Evolutionary conservation across 768 basidiomycete species (phyloP), one percentile per base, ranked within the genome.

Genomic region (Podaxis sp.): DNA sequence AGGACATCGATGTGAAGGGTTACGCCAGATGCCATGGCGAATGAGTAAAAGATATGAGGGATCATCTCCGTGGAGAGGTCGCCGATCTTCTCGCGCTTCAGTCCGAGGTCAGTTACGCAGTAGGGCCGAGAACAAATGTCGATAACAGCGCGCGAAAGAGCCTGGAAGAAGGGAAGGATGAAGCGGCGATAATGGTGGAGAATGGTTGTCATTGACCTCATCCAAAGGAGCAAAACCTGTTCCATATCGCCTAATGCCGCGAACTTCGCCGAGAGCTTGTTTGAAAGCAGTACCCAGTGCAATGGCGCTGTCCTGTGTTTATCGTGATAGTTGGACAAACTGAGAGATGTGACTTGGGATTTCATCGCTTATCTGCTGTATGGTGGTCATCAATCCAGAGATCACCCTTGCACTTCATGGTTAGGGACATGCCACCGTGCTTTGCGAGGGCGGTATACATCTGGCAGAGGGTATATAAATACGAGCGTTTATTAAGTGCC

Each of bases 381-480:
- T 99, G 97, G 70, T 98, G 97, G 77, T 99, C 97, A 76, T 99
- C 97, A 63, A 98, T 97, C 85, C 90, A 93, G 7, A 98, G 82
- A 74, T 99, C 97, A 43, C 97, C 97, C 71, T 91, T 87, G 75
- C 95, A 98, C 68, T 90, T 89, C 78, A 99, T 83, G 19, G 83
- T 86, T 65, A 99, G 79, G 0, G 94, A 95, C 87, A 97, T 91
- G 62, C 94, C 94, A 19, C 93, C 85, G 76, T 99, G 97, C 74
- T 98, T 98, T 38, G 97, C 96, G 3, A 99, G 85, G 1, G 97
- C 96, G 66, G 94, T 89, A 73, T 94, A 95, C 97, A 99, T 99
- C 96, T 99, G 63, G 8, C 41, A 63, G 6, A 40, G 54, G 37
- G 25, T 27, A 19, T 4, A 59, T 61, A 27, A 33, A 29, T 36